Percentiles rank a stretch among this genome's conserved stretches.
Conservation (phyloP, 208 protist genomes). For the Leishmania major region DNA sequence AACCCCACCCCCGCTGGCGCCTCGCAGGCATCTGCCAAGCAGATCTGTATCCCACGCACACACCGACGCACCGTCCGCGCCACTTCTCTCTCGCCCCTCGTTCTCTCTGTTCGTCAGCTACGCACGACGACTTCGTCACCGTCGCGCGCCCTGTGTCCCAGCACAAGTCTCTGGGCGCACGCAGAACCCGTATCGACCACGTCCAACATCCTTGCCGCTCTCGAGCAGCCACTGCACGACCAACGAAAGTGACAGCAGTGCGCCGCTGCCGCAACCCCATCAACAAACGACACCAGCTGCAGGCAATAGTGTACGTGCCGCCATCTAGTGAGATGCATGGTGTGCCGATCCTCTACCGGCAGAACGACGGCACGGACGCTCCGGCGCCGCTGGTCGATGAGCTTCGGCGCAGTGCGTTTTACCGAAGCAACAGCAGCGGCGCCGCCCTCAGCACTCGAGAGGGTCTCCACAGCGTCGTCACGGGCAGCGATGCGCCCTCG, state of each 20-base stretch:
- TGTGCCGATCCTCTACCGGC: constrained; percentile 16
- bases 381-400: constrained; percentile 2
- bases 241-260: too few species aligned
- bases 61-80: too few species aligned
- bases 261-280: background rate
- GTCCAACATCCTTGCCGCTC: background rate
- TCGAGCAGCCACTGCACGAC: background rate
- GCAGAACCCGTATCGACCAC: background rate
- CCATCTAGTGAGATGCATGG: constrained; percentile 1
- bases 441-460: background rate
- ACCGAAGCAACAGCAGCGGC: background rate
- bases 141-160: too few species aligned
- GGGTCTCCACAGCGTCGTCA: background rate
- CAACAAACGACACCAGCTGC: background rate
- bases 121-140: too few species aligned
- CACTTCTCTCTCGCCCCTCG: too few species aligned
- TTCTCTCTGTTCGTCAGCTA: too few species aligned
- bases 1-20: too few species aligned
- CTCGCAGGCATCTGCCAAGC: too few species aligned
- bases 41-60: too few species aligned
- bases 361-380: constrained; percentile 12
- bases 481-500: background rate
- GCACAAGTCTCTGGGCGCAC: too few species aligned
- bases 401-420: constrained; percentile 1
- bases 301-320: background rate